These are phyloP conservation scores for Candida vartiovaarae DNA, from an alignment of 805 yeast genomes.

Conservation along the genomic window DNA sequence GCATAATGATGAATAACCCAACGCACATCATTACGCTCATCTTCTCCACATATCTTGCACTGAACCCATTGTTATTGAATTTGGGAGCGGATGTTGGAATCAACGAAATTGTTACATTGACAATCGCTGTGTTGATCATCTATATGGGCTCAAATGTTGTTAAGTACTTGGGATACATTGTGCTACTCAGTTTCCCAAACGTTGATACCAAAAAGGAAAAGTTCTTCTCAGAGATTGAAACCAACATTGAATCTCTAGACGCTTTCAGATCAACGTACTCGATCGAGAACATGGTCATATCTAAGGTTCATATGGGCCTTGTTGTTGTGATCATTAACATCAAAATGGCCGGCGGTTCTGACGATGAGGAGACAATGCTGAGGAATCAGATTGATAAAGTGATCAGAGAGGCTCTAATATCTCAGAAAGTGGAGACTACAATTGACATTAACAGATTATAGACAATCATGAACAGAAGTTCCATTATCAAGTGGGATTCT, in stretches of 20 bases:
- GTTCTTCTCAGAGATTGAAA: slow-evolving; percentile 34
- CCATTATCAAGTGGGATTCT: slow-evolving; percentile 30
- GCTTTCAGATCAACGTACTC: slow-evolving; percentile 43
- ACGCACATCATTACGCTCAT: slow-evolving; percentile 37
- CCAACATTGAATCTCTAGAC: slow-evolving; percentile 40
- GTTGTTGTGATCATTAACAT: slow-evolving; percentile 51
- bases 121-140: slow-evolving; percentile 38
- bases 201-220: slow-evolving; percentile 32
- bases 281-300: slow-evolving; percentile 41
- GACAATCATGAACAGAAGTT: not conserved
- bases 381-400: slow-evolving; percentile 43
- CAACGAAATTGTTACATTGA: slow-evolving; percentile 39
- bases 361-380: slow-evolving; percentile 57
- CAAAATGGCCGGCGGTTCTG: slow-evolving; percentile 60
- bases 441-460: slow-evolving; percentile 33
- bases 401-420: slow-evolving; percentile 24
- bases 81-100: slow-evolving; percentile 24
- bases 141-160: slow-evolving; percentile 48
- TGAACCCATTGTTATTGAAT: slow-evolving; percentile 28
- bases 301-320: slow-evolving; percentile 56
- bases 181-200: slow-evolving; percentile 47
- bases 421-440: slow-evolving; percentile 32
- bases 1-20: slow-evolving; percentile 21
- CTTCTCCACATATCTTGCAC: slow-evolving; percentile 33
- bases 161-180: slow-evolving; percentile 41